Base-by-base conservation (phyloP, 371 early-diverging fungal species). In the Mortierella sp. region DNA sequence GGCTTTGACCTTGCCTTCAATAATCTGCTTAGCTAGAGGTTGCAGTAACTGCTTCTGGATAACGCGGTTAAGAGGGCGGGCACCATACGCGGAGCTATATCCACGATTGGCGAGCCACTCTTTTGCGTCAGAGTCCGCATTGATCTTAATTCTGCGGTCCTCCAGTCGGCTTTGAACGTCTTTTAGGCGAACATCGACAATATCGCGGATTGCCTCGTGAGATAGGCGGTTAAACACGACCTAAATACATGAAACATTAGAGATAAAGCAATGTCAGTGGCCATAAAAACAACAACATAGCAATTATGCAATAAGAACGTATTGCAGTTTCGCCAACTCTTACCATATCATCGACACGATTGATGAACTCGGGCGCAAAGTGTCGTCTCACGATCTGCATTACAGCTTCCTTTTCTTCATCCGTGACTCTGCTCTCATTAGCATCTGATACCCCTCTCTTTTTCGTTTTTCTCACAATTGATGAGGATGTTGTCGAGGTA, bases 311-410 rank as follows among this genome's bases (percentile, higher is more conserved):
- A n/a, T n/a, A n/a, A n/a, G n/a, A n/a, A 59, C 23, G 43, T 56
- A 58, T 3, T 12, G 28, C 22, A 23, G 5, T 26, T 6, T 53
- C 63, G 7, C 43, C 67, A 74, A 13, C 19, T 15, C 67, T 59
- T 59, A 66, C 88, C 66, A 95, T 75, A 69, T 95, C 94, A 83
- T 96, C 97, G 49, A 97, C 92, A 82, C 97, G 92, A 84, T 97
- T 97, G 61, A 94, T 87, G 72, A 97, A 94, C 83, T 96, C 96
- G 23, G 96, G 96, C 42, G 95, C 90, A 82, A 97, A 97, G 68
- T 93, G 93, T 15, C 88, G 86, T 26, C 94, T 90, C 13, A 96
- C 92, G 51, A 90, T 89, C 74, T 90, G 91, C 66, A 91, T 80
- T 10, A 90, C 79, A 0, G 85, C 85, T 13, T 77, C 78, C 53